Evolutionary conservation across 176 grass and related monocot genomes (phyloP).

Genomic region (Cenchrus americanus): DNA sequence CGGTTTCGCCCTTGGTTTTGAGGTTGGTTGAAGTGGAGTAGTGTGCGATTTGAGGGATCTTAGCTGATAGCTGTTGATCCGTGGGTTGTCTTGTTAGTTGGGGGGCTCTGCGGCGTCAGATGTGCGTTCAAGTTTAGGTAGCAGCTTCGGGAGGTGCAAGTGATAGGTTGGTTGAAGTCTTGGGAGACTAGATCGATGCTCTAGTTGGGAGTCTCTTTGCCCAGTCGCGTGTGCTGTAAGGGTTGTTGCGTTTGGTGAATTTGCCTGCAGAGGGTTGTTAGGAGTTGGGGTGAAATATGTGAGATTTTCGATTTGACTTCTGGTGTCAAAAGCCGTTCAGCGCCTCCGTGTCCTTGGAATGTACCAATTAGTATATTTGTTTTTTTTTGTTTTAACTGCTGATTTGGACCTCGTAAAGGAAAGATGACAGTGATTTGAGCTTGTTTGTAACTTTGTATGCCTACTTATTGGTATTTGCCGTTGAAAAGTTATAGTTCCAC

Average conservation of each 20-base stretch:
- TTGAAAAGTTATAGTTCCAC: neutral
- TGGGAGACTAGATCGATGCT: neutral
- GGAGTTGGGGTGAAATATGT: neutral
- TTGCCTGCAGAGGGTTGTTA: constrained; percentile 19
- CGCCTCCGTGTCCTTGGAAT: neutral
- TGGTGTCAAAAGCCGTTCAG: neutral
- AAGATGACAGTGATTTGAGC: constrained; percentile 1
- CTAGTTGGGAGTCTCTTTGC: constrained; percentile 12
- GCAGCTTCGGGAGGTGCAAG: neutral
- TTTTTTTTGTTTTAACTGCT: neutral
- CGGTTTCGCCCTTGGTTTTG: neutral
- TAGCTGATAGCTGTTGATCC: constrained; percentile 20
- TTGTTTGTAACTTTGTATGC: neutral
- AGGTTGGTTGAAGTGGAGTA: neutral
- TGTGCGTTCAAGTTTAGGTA: neutral
- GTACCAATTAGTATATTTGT: neutral
- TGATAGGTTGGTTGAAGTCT: neutral
- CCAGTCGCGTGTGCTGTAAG: neutral
- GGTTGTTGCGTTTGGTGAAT: neutral
- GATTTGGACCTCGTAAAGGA: neutral
- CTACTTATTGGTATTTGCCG: neutral
- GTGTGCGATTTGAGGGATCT: neutral
- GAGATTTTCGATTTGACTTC: constrained; percentile 16
- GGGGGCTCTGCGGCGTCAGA: neutral
- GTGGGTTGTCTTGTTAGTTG: neutral